These are phyloP conservation scores for Rhododendron mucronatum DNA, from an alignment of 148 eudicot genomes.

Conservation along the genomic window DNA sequence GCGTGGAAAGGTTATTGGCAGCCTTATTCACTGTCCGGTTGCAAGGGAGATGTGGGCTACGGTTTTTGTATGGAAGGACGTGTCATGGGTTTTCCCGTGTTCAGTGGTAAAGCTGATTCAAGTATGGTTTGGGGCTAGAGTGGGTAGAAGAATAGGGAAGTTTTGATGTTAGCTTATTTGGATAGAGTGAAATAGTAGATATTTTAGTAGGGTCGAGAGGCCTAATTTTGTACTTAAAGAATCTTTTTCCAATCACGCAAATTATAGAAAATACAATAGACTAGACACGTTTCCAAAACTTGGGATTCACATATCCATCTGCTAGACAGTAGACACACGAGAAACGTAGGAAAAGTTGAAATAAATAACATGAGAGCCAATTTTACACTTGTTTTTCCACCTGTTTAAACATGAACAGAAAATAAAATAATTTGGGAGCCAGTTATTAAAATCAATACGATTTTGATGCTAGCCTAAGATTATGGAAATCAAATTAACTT, in stretches of 20 bases:
- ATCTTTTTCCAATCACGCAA: too few relatives aligned
- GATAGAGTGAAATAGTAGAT: neutral
- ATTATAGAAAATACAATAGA: too few relatives aligned
- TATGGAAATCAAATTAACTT: neutral
- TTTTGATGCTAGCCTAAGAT: neutral
- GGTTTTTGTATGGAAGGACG: neutral
- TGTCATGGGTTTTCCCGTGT: neutral
- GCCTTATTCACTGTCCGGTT: neutral
- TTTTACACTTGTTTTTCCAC: neutral
- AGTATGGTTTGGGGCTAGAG: neutral
- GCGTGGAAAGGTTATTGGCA: neutral
- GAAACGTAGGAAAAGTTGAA: neutral
- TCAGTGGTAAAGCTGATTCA: neutral
- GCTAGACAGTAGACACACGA: neutral
- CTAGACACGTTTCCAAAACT: too few relatives aligned
- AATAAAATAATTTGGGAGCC: neutral
- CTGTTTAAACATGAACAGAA: neutral
- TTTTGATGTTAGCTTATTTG: neutral
- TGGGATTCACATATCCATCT: neutral
- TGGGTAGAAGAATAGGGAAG: neutral
- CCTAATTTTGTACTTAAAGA: too few relatives aligned
- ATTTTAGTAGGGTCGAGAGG: neutral
- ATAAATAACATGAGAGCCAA: neutral
- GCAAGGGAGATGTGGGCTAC: neutral
- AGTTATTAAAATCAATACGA: neutral